Percentiles rank a stretch among this genome's conserved stretches.
Evolutionary conservation across 2,329 filamentous ascomycete species (phyloP).

Genomic region (Albifimbria verrucaria): DNA sequence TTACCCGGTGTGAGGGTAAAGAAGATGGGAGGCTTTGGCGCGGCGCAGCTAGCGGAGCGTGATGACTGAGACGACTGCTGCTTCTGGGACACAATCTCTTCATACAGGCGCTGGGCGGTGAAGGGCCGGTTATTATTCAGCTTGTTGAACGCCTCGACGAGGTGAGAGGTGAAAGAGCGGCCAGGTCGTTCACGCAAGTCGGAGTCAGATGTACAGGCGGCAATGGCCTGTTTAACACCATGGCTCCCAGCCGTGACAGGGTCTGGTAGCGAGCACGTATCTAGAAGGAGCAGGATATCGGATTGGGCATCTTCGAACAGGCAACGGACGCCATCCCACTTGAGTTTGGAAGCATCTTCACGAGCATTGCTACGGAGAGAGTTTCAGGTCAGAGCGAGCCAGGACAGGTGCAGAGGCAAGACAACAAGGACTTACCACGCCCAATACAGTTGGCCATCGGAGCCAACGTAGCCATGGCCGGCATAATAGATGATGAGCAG

Average conservation of each 20-base stretch:
- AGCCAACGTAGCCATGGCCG: constrained; percentile 56
- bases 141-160: constrained; percentile 53
- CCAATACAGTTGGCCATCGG: constrained; percentile 63
- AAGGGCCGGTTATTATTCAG: constrained; percentile 54
- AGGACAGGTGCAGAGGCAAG: constrained; percentile 12
- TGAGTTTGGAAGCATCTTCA: constrained; percentile 58
- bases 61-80: constrained; percentile 42
- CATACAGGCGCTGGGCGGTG: constrained; percentile 52
- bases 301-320: constrained; percentile 61
- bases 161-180: constrained; percentile 56
- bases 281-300: constrained; percentile 60
- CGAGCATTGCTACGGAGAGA: constrained; percentile 50
- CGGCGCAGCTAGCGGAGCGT: constrained; percentile 43
- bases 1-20: constrained; percentile 55
- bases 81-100: constrained; percentile 48
- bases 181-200: constrained; percentile 38
- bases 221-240: constrained; percentile 60
- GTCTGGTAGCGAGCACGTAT: constrained; percentile 58
- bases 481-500: constrained; percentile 64
- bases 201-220: constrained; percentile 54
- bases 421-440: constrained; percentile 51
- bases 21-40: constrained; percentile 43
- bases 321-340: constrained; percentile 61
- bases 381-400: constrained; percentile 9
- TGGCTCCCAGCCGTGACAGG: constrained; percentile 46